Evolutionary conservation across 2,329 filamentous ascomycete species (phyloP), one percentile per base, ranked within the genome.

Genomic region (Graphiopsis chlorocephala): DNA sequence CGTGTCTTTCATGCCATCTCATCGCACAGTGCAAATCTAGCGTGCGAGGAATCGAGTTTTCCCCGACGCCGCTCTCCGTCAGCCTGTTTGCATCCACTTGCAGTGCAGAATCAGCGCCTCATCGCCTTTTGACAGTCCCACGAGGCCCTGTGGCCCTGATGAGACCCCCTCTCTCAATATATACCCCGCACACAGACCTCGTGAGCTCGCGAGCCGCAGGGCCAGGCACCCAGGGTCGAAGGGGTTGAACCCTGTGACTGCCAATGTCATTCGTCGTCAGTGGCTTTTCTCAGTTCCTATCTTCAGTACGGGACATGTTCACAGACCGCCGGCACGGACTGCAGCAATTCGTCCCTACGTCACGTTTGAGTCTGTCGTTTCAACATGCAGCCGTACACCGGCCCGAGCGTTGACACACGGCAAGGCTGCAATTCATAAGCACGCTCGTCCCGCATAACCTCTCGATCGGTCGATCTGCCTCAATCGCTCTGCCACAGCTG

Each of bases 391-490:
- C 25, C 50, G 28, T 12, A 29, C 15, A 1, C 3, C 23, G 55
- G 55, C 55, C 55, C 17, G 55, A 45, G 55, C 55, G 31, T 28
- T 28, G 33, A 56, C 53, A 56, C 53, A 56, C 53, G 53, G 53
- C 53, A 45, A 25, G 55, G 20, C 31, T 45, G 55, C 53, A 12
- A 26, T 45, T 42, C 23, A 58, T 42, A 45, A 58, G 33, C 33
- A 58, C 2, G 14, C 55, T 45, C 20, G 15, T 58, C 33, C 55
- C 55, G 55, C 55, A 58, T 23, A 45, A 25, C 55, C 35, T 45
- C 55, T 10, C 55, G 55, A 58, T 58, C 55, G 55, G 55, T 58
- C 55, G 55, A 58, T 58, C 55, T 29, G 55, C 23, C 23, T 58
- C 55, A 58, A 58, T 45, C 55, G 55, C 35, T 26, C n/a, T n/a